Evolutionary conservation across 345 rosid genomes (phyloP).

Genomic region (Arabis hirsuta): DNA sequence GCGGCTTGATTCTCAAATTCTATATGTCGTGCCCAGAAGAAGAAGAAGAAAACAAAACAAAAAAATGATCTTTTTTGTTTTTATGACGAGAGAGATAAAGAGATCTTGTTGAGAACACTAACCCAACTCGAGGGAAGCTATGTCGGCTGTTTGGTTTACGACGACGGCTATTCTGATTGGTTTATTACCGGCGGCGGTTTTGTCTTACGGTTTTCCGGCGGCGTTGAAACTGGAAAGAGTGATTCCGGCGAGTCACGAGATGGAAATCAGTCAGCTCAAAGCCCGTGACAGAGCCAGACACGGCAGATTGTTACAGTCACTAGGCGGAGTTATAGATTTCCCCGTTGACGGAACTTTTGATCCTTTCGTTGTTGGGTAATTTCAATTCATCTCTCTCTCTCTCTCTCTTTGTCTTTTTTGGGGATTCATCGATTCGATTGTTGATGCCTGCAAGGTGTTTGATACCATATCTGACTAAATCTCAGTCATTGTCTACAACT

Average conservation of each 20-base stretch:
- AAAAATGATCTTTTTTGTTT: constrained; percentile 18
- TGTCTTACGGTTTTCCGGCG: constrained; percentile 58
- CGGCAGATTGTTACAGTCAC: constrained; percentile 74
- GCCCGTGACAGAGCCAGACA: constrained; percentile 74
- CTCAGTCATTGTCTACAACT: constrained; percentile 10
- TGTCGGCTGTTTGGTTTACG: constrained; percentile 21
- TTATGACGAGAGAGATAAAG: constrained; percentile 10
- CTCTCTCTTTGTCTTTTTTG: not conserved
- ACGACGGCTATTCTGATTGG: constrained; percentile 25
- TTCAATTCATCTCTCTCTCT: not conserved
- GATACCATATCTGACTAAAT: constrained; percentile 24
- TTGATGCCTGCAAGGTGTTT: constrained; percentile 27
- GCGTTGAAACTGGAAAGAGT: constrained; percentile 62
- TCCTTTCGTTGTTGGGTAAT: constrained; percentile 89
- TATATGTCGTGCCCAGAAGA: constrained; percentile 8
- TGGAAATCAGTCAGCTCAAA: constrained; percentile 62
- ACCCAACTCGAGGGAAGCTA: constrained; percentile 22
- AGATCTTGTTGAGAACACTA: constrained; percentile 27
- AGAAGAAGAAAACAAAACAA: not conserved
- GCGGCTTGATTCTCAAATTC: constrained; percentile 1
- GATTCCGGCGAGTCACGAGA: constrained; percentile 52
- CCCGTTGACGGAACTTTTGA: constrained; percentile 78
- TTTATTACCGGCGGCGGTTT: constrained; percentile 36
- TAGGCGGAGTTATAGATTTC: constrained; percentile 73
- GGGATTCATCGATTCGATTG: not conserved